Evolutionary conservation across 1,284 basidiomycete genomes (phyloP).

Genomic region (Naganishia sp.): DNA sequence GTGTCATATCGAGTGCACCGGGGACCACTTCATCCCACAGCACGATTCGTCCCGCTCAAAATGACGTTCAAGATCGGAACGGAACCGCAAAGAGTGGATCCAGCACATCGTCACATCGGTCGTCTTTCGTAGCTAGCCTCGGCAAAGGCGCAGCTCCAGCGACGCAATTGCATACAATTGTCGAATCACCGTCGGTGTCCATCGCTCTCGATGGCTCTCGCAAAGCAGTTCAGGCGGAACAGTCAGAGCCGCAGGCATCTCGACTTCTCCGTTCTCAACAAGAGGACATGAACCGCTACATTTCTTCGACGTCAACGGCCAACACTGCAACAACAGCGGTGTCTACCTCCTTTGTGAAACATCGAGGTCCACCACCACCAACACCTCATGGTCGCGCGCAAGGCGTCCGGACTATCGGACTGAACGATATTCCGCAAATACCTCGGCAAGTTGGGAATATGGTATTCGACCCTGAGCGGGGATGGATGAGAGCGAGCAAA

Average conservation of each 20-base stretch:
- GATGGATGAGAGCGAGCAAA: conserved; percentile 70
- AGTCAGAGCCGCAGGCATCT: neutral
- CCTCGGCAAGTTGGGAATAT: conserved; percentile 79
- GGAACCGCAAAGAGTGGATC: conserved; percentile 12
- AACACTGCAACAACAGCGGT: conserved; percentile 62
- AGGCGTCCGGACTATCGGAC: conserved; percentile 63
- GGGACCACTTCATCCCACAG: conserved; percentile 17
- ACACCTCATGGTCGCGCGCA: conserved; percentile 29
- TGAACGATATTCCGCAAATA: conserved; percentile 66
- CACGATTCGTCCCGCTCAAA: conserved; percentile 7
- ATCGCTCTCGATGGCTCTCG: neutral
- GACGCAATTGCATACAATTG: conserved; percentile 11
- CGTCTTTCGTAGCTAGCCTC: conserved; percentile 15
- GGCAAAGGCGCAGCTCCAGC: conserved; percentile 20
- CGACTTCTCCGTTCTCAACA: neutral
- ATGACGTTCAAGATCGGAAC: neutral
- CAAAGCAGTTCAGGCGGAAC: neutral
- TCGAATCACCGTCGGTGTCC: neutral
- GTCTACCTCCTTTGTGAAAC: conserved; percentile 79
- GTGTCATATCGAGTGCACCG: neutral
- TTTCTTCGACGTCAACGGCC: conserved; percentile 58
- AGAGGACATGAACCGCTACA: conserved; percentile 79
- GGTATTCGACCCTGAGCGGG: conserved; percentile 74
- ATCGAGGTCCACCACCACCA: conserved; percentile 63
- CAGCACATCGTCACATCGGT: conserved; percentile 15